Conservation (phyloP, 2,329 filamentous ascomycete species). For the Cercospora berteroae region DNA sequence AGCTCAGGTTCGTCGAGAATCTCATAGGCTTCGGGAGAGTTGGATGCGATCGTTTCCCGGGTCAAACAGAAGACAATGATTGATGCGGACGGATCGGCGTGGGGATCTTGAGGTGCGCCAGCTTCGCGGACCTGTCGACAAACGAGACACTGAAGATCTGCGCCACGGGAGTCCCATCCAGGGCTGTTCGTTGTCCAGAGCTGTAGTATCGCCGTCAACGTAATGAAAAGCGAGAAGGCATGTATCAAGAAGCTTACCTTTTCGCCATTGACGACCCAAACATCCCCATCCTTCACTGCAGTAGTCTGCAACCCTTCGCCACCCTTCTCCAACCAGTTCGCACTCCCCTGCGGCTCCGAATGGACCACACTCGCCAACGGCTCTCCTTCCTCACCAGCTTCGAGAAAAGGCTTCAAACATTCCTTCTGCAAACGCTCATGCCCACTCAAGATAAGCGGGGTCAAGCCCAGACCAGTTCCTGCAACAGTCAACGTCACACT, state of each 20-base stretch:
- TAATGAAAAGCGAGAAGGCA: background rate
- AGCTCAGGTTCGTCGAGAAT: conserved; percentile 49
- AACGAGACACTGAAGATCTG: conserved; percentile 54
- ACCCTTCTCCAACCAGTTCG: conserved; percentile 54
- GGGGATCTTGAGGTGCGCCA: conserved; percentile 12
- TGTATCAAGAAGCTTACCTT: conserved; percentile 41
- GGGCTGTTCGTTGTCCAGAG: conserved; percentile 56
- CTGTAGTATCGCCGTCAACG: conserved; percentile 29
- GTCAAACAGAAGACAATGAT: conserved; percentile 55
- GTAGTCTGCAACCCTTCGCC: conserved; percentile 51
- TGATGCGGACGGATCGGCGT: conserved; percentile 35
- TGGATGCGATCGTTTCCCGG: conserved; percentile 48
- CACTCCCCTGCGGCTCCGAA: conserved; percentile 53
- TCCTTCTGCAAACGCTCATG: conserved; percentile 42
- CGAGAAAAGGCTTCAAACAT: conserved; percentile 52
- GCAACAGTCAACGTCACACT: conserved; percentile 52
- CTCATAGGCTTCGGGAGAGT: conserved; percentile 44
- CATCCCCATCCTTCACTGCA: conserved; percentile 49
- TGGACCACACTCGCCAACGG: conserved; percentile 54
- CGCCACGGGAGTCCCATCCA: conserved; percentile 55
- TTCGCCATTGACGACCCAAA: conserved; percentile 55
- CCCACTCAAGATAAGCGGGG: conserved; percentile 50
- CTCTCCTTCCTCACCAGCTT: conserved; percentile 39
- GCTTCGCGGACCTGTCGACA: conserved; percentile 42
- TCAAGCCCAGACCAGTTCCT: conserved; percentile 53